phyloP scores from a whole-genome alignment of 2,329 filamentous ascomycete genomes.

The Clonostachys rosea region DNA sequence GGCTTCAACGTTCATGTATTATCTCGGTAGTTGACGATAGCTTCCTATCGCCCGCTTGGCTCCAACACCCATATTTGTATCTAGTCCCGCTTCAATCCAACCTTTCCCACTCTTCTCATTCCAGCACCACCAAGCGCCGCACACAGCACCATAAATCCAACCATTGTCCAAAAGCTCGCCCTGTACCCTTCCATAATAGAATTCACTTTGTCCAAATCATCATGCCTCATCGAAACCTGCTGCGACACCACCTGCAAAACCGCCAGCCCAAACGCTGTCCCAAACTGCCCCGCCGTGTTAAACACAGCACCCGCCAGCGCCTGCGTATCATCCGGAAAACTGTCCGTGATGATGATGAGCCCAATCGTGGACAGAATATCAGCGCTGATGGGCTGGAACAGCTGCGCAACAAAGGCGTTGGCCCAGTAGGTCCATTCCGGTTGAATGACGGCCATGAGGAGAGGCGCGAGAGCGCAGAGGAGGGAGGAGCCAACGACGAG shows the following conservation, averaged over 20 bases:
- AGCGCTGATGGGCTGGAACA: constrained; percentile 32
- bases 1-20: too few species aligned
- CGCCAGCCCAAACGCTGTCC: constrained; percentile 40
- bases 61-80: background rate
- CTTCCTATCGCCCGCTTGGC: too few species aligned
- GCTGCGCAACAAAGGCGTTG: constrained; percentile 34
- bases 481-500: constrained; percentile 31
- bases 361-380: constrained; percentile 53
- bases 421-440: constrained; percentile 47
- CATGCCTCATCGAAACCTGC: constrained; percentile 25
- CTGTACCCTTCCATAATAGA: constrained; percentile 42
- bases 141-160: constrained; percentile 37
- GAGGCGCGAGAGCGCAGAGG: constrained; percentile 36
- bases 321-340: constrained; percentile 50
- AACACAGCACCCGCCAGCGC: constrained; percentile 58
- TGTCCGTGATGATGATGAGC: constrained; percentile 46
- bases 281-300: constrained; percentile 53
- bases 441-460: constrained; percentile 50
- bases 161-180: constrained; percentile 45
- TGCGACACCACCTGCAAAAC: constrained; percentile 38
- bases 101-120: constrained; percentile 34
- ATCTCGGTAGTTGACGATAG: too few species aligned
- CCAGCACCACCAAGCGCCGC: constrained; percentile 27
- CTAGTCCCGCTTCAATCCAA: constrained; percentile 38
- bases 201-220: constrained; percentile 11